phyloP scores from a whole-genome alignment of 305 asterid genomes.

The Fraxinus xanthoxyloides region DNA sequence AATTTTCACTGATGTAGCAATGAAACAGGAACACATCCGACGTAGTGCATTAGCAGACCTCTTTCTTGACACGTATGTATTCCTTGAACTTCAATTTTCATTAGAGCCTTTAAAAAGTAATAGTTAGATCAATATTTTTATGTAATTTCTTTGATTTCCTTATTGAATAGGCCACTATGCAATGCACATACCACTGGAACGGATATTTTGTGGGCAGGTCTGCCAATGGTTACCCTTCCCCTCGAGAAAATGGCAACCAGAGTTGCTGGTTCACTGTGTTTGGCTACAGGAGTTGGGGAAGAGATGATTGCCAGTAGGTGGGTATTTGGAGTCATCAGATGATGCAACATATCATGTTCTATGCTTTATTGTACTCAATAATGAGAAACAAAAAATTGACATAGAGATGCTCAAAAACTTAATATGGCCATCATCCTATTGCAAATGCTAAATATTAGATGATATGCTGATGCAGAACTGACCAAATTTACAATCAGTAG shows the following conservation, averaged over 20 bases:
- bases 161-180: conserved; percentile 78
- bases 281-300: conserved; percentile 96
- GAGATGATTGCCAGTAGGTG: conserved; percentile 95
- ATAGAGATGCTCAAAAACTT: neutral
- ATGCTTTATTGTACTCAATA: neutral
- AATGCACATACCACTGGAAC: conserved; percentile 99
- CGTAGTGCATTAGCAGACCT: conserved; percentile 94
- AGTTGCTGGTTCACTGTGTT: conserved; percentile 96
- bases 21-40: conserved; percentile 95
- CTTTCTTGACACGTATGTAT: conserved; percentile 82
- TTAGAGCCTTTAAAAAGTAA: conserved; percentile 1
- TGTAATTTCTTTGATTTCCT: neutral
- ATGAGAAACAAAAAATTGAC: neutral
- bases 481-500: neutral
- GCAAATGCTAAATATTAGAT: neutral
- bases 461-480: neutral
- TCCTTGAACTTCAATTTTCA: neutral
- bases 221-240: conserved; percentile 93
- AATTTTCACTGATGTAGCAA: conserved; percentile 92
- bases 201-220: conserved; percentile 98
- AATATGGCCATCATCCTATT: neutral
- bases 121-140: neutral
- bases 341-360: neutral
- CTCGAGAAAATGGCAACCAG: conserved; percentile 99
- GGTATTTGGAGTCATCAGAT: conserved; percentile 8